phyloP scores from a whole-genome alignment of 192 early-diverging fungal species.

The Rhizoclosmatium globosum region DNA sequence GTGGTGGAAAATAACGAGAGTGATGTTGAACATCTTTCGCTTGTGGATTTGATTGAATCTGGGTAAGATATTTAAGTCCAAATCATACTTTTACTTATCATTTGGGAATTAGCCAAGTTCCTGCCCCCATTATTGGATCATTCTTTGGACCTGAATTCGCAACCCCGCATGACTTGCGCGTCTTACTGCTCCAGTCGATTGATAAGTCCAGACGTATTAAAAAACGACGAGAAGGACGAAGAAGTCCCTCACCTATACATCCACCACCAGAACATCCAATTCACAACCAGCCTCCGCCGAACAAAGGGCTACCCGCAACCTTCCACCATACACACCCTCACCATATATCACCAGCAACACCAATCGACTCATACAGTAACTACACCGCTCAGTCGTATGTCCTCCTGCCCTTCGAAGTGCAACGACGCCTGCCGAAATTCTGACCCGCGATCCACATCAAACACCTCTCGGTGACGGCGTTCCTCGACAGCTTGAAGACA shows the following conservation, averaged over 20 bases:
- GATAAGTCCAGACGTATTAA: constrained; percentile 39
- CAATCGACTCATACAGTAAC: constrained; percentile 19
- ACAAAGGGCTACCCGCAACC: constrained; percentile 16
- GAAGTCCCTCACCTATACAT: neutral
- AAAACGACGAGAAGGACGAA: neutral
- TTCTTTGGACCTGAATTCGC: constrained; percentile 48
- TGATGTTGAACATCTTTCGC: constrained; percentile 49
- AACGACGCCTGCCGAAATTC: constrained; percentile 1
- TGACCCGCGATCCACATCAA: neutral
- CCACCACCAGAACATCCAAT: constrained; percentile 7
- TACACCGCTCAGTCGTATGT: constrained; percentile 11
- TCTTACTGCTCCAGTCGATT: constrained; percentile 56
- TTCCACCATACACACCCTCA: constrained; percentile 35
- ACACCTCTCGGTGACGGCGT: neutral
- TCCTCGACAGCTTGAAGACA: constrained; percentile 14
- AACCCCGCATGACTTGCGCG: constrained; percentile 46
- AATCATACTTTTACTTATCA: neutral
- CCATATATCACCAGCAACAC: constrained; percentile 24
- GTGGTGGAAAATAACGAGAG: constrained; percentile 54
- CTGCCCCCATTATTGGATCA: constrained; percentile 31
- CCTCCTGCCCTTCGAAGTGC: neutral
- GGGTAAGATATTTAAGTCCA: constrained; percentile 32
- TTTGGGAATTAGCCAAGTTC: constrained; percentile 41
- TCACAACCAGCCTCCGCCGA: constrained; percentile 3
- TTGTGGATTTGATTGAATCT: constrained; percentile 53